phyloP scores from a whole-genome alignment of 2,329 filamentous ascomycete species.

The Penicillium nordicum region DNA sequence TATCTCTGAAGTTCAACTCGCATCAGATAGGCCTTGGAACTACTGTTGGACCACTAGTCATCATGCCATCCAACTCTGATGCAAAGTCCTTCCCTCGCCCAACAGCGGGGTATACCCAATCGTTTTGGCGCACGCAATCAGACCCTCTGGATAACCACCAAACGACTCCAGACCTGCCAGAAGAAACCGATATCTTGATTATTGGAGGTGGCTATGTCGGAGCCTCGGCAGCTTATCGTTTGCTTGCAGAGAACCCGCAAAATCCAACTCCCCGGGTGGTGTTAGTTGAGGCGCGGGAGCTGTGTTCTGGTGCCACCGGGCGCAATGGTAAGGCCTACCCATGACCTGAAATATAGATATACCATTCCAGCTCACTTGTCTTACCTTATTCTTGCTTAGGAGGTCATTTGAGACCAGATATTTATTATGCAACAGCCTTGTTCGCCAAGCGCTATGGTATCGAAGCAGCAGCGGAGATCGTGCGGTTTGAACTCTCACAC shows the following conservation, averaged over 20 bases:
- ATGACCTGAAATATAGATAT: not conserved
- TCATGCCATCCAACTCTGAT: not conserved
- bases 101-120: slow-evolving; percentile 1
- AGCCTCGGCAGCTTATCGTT: slow-evolving; percentile 42
- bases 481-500: slow-evolving; percentile 41
- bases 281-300: slow-evolving; percentile 39
- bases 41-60: not conserved
- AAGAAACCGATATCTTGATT: slow-evolving; percentile 43
- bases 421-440: slow-evolving; percentile 37
- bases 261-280: slow-evolving; percentile 24
- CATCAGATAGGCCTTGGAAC: not conserved
- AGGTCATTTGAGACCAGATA: slow-evolving; percentile 43
- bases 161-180: slow-evolving; percentile 29
- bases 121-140: slow-evolving; percentile 8
- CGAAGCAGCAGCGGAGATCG: slow-evolving; percentile 36
- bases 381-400: not conserved
- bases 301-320: slow-evolving; percentile 43
- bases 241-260: slow-evolving; percentile 23
- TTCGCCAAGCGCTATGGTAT: slow-evolving; percentile 33
- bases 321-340: slow-evolving; percentile 34
- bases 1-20: not conserved
- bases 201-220: slow-evolving; percentile 49
- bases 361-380: not conserved
- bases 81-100: slow-evolving; percentile 3
- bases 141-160: slow-evolving; percentile 3